phyloP scores from a whole-genome alignment of 1,284 basidiomycete genomes.

The Puccinia novopanici region DNA sequence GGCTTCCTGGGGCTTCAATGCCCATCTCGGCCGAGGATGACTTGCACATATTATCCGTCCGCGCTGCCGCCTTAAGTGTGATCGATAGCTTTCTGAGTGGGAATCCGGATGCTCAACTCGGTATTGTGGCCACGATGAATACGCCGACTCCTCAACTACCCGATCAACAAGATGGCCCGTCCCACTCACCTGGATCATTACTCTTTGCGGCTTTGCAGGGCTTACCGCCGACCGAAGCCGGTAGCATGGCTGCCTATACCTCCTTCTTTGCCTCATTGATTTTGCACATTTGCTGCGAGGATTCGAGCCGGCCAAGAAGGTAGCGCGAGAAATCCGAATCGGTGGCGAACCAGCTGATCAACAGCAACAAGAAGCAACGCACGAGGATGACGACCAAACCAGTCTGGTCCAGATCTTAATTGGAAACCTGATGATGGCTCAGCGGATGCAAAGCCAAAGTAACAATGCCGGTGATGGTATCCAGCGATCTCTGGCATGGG shows the following conservation, averaged over 20 bases:
- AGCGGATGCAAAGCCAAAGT: constrained; percentile 63
- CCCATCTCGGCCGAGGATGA: constrained; percentile 54
- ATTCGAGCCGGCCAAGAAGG: constrained; percentile 64
- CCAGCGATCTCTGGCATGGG: constrained; percentile 76
- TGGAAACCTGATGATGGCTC: constrained; percentile 68
- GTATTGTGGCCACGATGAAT: constrained; percentile 64
- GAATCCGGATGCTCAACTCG: constrained; percentile 60
- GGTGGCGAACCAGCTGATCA: constrained; percentile 53
- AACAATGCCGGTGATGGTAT: constrained; percentile 58
- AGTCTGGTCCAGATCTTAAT: constrained; percentile 64
- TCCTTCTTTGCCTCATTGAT: constrained; percentile 63
- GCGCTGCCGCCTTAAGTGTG: constrained; percentile 51
- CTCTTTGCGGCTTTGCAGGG: constrained; percentile 63
- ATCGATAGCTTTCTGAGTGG: constrained; percentile 58
- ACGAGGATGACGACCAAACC: constrained; percentile 63
- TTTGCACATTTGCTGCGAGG: constrained; percentile 63
- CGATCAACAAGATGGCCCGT: constrained; percentile 51
- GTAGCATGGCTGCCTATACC: constrained; percentile 63
- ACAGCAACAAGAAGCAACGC: constrained; percentile 58
- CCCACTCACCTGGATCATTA: constrained; percentile 62
- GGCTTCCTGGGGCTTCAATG: constrained; percentile 58
- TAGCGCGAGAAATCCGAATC: constrained; percentile 62
- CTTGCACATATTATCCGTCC: constrained; percentile 46
- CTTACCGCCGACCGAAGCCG: constrained; percentile 57
- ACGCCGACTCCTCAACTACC: constrained; percentile 53